Conservation (phyloP, 257 asterid genomes). For the Solanum phureja region DNA sequence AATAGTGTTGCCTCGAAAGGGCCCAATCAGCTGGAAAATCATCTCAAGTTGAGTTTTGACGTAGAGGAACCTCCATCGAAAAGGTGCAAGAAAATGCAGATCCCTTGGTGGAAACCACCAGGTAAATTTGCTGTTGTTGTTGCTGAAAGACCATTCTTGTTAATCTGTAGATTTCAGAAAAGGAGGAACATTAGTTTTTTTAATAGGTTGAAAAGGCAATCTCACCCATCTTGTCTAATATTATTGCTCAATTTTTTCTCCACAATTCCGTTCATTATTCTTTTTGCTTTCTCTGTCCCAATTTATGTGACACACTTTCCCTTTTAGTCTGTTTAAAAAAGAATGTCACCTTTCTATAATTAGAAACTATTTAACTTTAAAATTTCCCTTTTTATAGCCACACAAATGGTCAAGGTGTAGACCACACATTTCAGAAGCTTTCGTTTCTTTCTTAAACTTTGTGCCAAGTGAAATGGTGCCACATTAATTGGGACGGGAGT, state of each 20-base stretch:
- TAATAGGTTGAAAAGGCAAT: not conserved
- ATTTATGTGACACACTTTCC: not conserved
- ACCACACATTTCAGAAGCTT: not conserved
- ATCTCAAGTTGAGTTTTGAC: conserved; percentile 18
- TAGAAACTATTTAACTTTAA: not conserved
- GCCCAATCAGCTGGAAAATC: conserved; percentile 1
- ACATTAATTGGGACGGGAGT: not conserved
- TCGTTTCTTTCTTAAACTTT: not conserved
- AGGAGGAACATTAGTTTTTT: not conserved
- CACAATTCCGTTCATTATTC: not conserved
- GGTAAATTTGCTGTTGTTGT: conserved; percentile 44
- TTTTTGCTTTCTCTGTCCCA: not conserved
- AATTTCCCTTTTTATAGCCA: not conserved
- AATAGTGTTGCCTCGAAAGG: conserved; percentile 14
- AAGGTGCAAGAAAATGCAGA: conserved; percentile 56
- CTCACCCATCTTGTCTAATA: not conserved
- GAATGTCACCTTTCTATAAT: not conserved
- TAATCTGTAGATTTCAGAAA: not conserved
- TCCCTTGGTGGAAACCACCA: conserved; percentile 72
- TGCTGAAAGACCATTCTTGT: not conserved
- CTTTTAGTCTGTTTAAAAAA: not conserved
- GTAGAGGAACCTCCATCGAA: conserved; percentile 54
- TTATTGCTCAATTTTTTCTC: not conserved
- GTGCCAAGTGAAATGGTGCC: not conserved
- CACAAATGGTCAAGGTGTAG: not conserved